Percentiles rank a stretch among this genome's conserved stretches.
Evolutionary conservation across 257 asterid species (phyloP).

Genomic region (Rauvolfia tetraphylla): DNA sequence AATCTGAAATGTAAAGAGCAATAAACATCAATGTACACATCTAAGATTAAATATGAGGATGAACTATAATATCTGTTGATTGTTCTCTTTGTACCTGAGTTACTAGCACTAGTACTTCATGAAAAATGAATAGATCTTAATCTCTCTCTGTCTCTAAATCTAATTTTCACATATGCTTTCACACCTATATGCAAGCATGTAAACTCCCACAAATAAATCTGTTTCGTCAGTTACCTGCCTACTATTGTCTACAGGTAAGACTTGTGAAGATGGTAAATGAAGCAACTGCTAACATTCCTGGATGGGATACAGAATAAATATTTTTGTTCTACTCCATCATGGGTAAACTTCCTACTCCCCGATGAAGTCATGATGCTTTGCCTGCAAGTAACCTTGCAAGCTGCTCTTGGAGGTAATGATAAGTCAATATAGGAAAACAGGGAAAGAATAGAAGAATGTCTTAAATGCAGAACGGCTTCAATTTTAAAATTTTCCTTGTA

Average conservation of each 20-base stretch:
- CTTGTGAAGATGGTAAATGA: constrained; percentile 87
- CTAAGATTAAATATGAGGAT: not conserved
- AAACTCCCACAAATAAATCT: not conserved
- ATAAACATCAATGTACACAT: not conserved
- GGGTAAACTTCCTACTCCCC: not conserved
- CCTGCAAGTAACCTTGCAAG: not conserved
- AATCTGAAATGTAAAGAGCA: not conserved
- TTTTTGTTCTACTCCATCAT: not conserved
- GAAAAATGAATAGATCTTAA: not conserved
- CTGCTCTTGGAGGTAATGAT: not conserved
- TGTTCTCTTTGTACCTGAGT: not conserved
- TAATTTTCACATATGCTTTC: not conserved
- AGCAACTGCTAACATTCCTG: constrained; percentile 83
- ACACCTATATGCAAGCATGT: not conserved
- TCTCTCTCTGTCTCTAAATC: not conserved
- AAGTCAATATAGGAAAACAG: not conserved
- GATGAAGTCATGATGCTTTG: not conserved
- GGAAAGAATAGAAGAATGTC: not conserved
- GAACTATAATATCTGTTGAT: too few relatives aligned
- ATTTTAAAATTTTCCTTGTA: too few relatives aligned
- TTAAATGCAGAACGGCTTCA: not conserved
- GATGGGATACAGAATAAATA: constrained; percentile 45
- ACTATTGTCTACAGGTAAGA: constrained; percentile 49
- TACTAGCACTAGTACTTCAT: not conserved
- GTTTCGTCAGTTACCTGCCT: not conserved